Percentiles rank a stretch among this genome's conserved stretches.
phyloP scores from a whole-genome alignment of 228 moss, liverwort and hornwort genomes.

The Sphagnum fallax region DNA sequence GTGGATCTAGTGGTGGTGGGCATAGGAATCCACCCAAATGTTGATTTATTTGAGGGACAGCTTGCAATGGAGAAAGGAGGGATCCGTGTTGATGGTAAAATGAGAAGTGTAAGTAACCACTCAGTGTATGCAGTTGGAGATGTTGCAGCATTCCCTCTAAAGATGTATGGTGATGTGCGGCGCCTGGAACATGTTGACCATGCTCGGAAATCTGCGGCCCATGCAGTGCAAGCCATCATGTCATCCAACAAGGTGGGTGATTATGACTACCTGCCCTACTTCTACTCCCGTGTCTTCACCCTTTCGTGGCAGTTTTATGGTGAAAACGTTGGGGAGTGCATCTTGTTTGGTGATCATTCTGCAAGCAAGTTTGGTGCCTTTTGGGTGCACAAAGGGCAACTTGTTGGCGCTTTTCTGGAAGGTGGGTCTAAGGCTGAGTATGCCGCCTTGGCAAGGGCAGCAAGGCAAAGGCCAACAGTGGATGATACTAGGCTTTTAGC shows the following conservation, averaged over 20 bases:
- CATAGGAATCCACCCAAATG: constrained; percentile 78
- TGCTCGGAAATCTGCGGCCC: constrained; percentile 86
- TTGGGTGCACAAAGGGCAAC: constrained; percentile 59
- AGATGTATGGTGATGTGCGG: constrained; percentile 55
- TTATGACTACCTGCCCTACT: constrained; percentile 90
- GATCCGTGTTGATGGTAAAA: constrained; percentile 87
- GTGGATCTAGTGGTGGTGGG: constrained; percentile 83
- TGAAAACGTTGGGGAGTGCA: constrained; percentile 53
- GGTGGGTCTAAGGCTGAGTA: constrained; percentile 85
- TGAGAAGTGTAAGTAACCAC: constrained; percentile 60
- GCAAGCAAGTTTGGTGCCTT: constrained; percentile 72
- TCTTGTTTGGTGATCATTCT: constrained; percentile 47
- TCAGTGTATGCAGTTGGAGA: constrained; percentile 89
- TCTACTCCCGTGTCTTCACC: constrained; percentile 92
- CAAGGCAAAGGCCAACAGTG: constrained; percentile 49
- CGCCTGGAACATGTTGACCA: constrained; percentile 92
- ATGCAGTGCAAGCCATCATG: constrained; percentile 71
- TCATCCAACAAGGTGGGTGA: constrained; percentile 29
- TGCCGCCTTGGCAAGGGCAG: constrained; percentile 46
- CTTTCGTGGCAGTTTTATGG: constrained; percentile 96
- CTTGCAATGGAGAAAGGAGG: constrained; percentile 65
- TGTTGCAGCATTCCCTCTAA: constrained; percentile 72
- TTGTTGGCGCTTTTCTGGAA: constrained; percentile 82
- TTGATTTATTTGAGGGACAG: constrained; percentile 68
- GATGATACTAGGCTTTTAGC: constrained; percentile 28